Evolutionary conservation across 495 filamentous ascomycete species (phyloP).

Genomic region (Talaromyces adpressus): DNA sequence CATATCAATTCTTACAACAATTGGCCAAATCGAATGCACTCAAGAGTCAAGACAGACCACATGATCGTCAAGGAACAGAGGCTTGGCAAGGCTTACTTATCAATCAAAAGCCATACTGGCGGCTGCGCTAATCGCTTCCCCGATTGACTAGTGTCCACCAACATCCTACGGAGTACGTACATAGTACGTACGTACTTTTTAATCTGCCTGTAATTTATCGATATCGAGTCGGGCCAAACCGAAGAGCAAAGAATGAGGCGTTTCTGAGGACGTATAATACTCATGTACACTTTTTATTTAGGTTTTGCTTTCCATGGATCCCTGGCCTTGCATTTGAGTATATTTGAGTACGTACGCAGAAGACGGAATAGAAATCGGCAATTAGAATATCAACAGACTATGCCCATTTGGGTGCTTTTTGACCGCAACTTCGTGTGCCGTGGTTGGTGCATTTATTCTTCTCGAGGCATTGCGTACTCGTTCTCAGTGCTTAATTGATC

Average conservation of each 20-base stretch:
- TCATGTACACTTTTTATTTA: background rate
- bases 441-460: background rate
- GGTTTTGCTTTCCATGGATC: background rate
- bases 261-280: background rate
- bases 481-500: background rate
- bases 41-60: background rate
- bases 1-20: background rate
- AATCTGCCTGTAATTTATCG: too few relatives aligned
- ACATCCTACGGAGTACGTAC: too few relatives aligned
- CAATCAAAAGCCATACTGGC: background rate
- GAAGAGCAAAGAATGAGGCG: slow-evolving; percentile 1
- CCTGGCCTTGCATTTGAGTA: background rate
- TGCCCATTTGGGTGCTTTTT: background rate
- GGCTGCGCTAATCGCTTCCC: slow-evolving; percentile 4
- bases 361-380: background rate
- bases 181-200: too few relatives aligned
- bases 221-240: too few relatives aligned
- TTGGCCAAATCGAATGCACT: background rate
- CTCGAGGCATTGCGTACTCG: background rate
- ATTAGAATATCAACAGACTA: background rate
- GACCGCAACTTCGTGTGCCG: background rate
- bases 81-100: background rate
- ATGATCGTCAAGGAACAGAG: background rate
- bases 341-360: background rate
- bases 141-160: background rate